phyloP scores from a whole-genome alignment of 257 asterid genomes.

The Solanum chmielewskii region DNA sequence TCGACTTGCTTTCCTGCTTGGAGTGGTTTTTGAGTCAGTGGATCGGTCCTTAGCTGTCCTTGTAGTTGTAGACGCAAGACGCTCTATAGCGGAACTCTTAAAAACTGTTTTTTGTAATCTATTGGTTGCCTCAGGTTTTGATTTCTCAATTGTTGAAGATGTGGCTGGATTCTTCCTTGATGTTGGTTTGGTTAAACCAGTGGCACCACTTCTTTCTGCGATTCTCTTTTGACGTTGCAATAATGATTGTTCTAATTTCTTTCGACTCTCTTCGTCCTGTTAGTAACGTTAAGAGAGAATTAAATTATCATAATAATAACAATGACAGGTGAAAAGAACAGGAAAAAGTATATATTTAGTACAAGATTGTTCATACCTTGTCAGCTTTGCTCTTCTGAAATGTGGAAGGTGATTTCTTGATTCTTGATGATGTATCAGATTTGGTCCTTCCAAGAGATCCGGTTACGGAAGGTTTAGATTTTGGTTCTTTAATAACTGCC shows the following conservation, averaged over 20 bases:
- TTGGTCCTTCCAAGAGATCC: slow-evolving; percentile 42
- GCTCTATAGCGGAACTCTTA: slow-evolving; percentile 50
- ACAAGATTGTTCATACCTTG: slow-evolving; percentile 24
- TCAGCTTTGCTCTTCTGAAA: slow-evolving; percentile 33
- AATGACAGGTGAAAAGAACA: neutral
- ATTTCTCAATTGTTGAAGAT: slow-evolving; percentile 20
- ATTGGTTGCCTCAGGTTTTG: slow-evolving; percentile 25
- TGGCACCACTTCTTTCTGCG: slow-evolving; percentile 64
- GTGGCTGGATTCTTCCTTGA: slow-evolving; percentile 18
- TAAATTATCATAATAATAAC: neutral
- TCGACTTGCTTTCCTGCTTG: slow-evolving; percentile 20
- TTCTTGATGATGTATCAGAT: slow-evolving; percentile 30
- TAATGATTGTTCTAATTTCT: slow-evolving; percentile 52
- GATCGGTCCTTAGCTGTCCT: slow-evolving; percentile 29
- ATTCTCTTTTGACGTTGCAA: slow-evolving; percentile 66
- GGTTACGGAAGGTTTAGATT: slow-evolving; percentile 20
- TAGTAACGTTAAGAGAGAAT: neutral
- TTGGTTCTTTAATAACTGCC: slow-evolving; percentile 21
- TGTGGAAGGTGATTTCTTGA: slow-evolving; percentile 20
- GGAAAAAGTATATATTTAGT: neutral
- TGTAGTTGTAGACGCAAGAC: slow-evolving; percentile 63
- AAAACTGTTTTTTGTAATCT: slow-evolving; percentile 26
- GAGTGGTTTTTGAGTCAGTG: slow-evolving; percentile 22
- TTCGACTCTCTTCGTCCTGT: slow-evolving; percentile 65
- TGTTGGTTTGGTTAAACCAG: slow-evolving; percentile 12